A percentile compares a stretch with the other conserved stretches of the same genome.
Conservation (phyloP, 1,284 basidiomycete species). For the Moniliophthora roreri region DNA sequence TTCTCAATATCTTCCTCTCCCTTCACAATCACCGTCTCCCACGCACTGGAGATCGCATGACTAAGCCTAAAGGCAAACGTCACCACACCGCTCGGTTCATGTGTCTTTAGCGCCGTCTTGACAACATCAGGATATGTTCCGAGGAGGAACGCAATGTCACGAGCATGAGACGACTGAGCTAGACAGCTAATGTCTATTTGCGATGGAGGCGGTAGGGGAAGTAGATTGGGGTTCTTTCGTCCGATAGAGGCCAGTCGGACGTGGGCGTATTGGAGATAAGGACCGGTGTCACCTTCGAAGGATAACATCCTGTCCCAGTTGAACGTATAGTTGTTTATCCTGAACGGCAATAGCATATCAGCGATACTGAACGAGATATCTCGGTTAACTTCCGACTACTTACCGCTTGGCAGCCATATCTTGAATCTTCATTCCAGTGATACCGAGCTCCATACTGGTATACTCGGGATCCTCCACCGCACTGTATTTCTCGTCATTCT, state of each 20-base stretch:
- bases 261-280: slow-evolving; percentile 96
- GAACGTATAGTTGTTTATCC: slow-evolving; percentile 97
- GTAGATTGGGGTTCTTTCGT: slow-evolving; percentile 90
- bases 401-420: slow-evolving; percentile 95
- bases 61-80: slow-evolving; percentile 76
- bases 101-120: slow-evolving; percentile 78
- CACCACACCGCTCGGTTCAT: slow-evolving; percentile 90
- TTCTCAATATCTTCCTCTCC: slow-evolving; percentile 77
- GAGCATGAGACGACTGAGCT: slow-evolving; percentile 69
- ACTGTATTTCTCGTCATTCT: slow-evolving; percentile 92
- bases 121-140: slow-evolving; percentile 92
- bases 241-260: slow-evolving; percentile 92
- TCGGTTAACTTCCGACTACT: slow-evolving; percentile 19
- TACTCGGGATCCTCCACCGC: slow-evolving; percentile 87
- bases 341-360: slow-evolving; percentile 27
- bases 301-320: slow-evolving; percentile 95
- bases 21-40: slow-evolving; percentile 86
- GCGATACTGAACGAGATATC: not conserved
- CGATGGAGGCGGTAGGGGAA: slow-evolving; percentile 72
- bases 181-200: slow-evolving; percentile 75
- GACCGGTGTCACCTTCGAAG: slow-evolving; percentile 97
- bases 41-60: slow-evolving; percentile 85
- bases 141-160: slow-evolving; percentile 86
- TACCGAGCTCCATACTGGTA: slow-evolving; percentile 86
- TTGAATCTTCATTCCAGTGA: slow-evolving; percentile 97